Base-by-base conservation (phyloP, 2,329 filamentous ascomycete genomes). In the Geoglossum cookeanum region DNA sequence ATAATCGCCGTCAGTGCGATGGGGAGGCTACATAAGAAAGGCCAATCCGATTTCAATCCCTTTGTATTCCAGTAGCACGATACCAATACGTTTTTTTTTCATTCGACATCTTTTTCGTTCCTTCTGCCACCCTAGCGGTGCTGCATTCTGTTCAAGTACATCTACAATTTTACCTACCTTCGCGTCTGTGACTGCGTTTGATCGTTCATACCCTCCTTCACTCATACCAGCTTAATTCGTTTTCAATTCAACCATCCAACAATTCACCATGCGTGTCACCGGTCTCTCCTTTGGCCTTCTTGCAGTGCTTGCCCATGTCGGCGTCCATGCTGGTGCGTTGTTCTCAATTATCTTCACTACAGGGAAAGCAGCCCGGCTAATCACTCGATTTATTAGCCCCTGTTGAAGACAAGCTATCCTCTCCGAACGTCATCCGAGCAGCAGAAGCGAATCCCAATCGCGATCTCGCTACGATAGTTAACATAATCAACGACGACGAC, bases 111-210 rank as follows among this genome's bases (percentile, higher is more conserved):
- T 22, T 22, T 22, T 22, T 22, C 22, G 22, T 22, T 22, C 22
- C 37, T n/a, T 53, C 37, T 52, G 29, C 32, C 49, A 32, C 49
- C 30, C 49, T 37, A 53, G 49, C 17, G 49, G 49, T 37, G 49
- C 11, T 49, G 17, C 17, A 11, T 53, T 53, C 9, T 33, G 5
- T 33, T 53, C 33, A 32, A 35, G 15, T 53, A 53, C 15, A 53
- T 53, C 30, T 7, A 27, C 47, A 27, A 27, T 49, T 49, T 49
- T 49, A 27, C 17, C 47, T 27, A 1, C 17, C 47, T 22, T 27
- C 49, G 49, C 49, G 49, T 53, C 49, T 53, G 49, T 53, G 49
- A 53, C 49, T 53, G 49, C 49, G 49, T 32, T 17, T 52, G 13
- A 33, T n/a, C 3, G 32, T 17, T 53, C 30, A 35, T 53, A n/a